These are phyloP conservation scores for Boletus subparvulus DNA, from an alignment of 768 basidiomycete species.

Conservation along the genomic window DNA sequence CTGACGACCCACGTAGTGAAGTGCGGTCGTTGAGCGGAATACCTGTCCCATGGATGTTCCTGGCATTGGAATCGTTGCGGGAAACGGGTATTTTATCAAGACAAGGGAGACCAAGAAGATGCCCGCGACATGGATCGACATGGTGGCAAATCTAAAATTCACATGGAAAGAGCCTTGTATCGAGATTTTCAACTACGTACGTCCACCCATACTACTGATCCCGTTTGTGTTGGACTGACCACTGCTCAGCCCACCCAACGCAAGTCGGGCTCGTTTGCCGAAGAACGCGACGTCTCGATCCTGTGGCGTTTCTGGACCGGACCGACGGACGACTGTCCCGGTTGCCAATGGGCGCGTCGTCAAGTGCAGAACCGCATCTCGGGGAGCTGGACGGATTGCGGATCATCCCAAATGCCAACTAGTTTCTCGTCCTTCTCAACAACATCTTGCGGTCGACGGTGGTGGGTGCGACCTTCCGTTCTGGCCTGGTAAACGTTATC, in stretches of 20 bases:
- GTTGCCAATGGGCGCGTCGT: slow-evolving; percentile 77
- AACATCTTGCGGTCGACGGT: too few species aligned
- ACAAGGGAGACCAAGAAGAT: slow-evolving; percentile 37
- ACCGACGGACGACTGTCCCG: slow-evolving; percentile 44
- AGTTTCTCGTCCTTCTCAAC: too few species aligned
- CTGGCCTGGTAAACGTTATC: slow-evolving; percentile 25
- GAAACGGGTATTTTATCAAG: too few species aligned
- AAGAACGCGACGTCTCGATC: slow-evolving; percentile 78
- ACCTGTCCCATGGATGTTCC: too few species aligned
- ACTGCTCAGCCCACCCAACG: slow-evolving; percentile 76
- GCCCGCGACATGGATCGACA: slow-evolving; percentile 64
- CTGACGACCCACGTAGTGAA: slow-evolving; percentile 62
- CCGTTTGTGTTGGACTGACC: background rate
- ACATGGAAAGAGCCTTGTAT: slow-evolving; percentile 81
- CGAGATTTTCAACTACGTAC: slow-evolving; percentile 83
- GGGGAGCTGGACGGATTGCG: too few species aligned
- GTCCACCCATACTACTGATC: slow-evolving; percentile 28
- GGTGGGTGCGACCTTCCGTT: too few species aligned
- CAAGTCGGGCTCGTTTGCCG: slow-evolving; percentile 81
- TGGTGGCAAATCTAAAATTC: slow-evolving; percentile 75
- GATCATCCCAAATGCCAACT: too few species aligned
- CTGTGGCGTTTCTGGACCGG: slow-evolving; percentile 86
- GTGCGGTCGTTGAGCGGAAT: too few species aligned
- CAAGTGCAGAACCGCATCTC: slow-evolving; percentile 94
- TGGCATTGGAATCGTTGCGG: too few species aligned